phyloP scores from a whole-genome alignment of 2,329 filamentous ascomycete species.

The Akanthomyces uredinophilus region DNA sequence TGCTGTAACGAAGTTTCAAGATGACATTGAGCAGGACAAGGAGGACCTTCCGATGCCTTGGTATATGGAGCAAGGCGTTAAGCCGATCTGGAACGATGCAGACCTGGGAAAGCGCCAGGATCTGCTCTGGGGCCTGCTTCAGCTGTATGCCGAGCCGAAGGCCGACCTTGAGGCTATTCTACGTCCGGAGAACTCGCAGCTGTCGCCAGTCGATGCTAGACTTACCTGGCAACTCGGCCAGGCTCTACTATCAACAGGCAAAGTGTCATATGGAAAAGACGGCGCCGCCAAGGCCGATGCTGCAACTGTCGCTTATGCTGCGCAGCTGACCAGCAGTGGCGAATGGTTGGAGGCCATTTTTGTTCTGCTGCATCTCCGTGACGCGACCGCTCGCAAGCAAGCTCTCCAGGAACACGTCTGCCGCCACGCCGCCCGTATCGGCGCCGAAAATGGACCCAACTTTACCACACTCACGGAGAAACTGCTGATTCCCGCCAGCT shows the following conservation, averaged over 20 bases:
- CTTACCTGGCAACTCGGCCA: slow-evolving; percentile 82
- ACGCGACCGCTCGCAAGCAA: slow-evolving; percentile 55
- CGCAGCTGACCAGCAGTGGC: slow-evolving; percentile 57
- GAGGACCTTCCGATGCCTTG: slow-evolving; percentile 71
- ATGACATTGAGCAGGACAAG: slow-evolving; percentile 65
- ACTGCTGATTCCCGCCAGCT: slow-evolving; percentile 65
- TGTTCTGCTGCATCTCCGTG: slow-evolving; percentile 70
- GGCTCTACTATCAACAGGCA: slow-evolving; percentile 49
- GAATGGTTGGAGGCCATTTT: slow-evolving; percentile 69
- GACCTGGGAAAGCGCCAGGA: slow-evolving; percentile 61
- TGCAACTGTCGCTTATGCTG: slow-evolving; percentile 59
- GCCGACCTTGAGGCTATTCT: slow-evolving; percentile 64
- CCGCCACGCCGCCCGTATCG: slow-evolving; percentile 64
- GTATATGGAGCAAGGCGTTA: slow-evolving; percentile 57
- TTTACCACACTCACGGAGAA: slow-evolving; percentile 58
- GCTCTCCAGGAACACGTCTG: slow-evolving; percentile 69
- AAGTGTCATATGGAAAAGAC: slow-evolving; percentile 48
- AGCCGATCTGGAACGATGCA: slow-evolving; percentile 56
- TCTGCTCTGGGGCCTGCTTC: slow-evolving; percentile 80
- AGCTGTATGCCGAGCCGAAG: slow-evolving; percentile 63
- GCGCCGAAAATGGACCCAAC: slow-evolving; percentile 48
- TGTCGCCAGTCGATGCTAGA: slow-evolving; percentile 68
- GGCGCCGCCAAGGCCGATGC: slow-evolving; percentile 59
- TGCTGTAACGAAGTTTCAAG: slow-evolving; percentile 68
- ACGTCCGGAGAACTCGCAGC: slow-evolving; percentile 69